Percentiles rank a stretch among this genome's conserved stretches.
Conservation (phyloP, 768 basidiomycete genomes). For the Suillus lakei region DNA sequence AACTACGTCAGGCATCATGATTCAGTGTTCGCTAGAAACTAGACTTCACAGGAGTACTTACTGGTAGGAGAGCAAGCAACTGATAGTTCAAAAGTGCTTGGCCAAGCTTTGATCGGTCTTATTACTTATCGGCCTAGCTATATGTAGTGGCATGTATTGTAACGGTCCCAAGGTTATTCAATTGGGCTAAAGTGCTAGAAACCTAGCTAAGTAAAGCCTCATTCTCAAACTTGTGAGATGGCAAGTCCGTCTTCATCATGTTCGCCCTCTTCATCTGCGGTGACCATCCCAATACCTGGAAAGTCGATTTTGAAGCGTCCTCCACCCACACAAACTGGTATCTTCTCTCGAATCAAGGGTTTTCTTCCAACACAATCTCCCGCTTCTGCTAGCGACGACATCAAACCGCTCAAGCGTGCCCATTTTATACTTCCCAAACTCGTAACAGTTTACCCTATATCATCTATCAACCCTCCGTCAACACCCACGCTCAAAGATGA, state of each 20-base stretch:
- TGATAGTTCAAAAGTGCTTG: background rate
- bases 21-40: background rate
- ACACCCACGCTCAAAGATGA: constrained; percentile 81
- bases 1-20: background rate
- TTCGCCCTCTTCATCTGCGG: constrained; percentile 79
- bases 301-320: constrained; percentile 84
- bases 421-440: constrained; percentile 91
- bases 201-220: background rate
- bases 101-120: background rate
- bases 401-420: constrained; percentile 79
- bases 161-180: background rate
- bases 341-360: constrained; percentile 75
- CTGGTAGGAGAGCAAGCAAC: too few species aligned
- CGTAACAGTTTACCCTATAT: constrained; percentile 90
- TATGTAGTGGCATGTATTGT: background rate
- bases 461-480: constrained; percentile 80
- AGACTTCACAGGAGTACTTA: background rate
- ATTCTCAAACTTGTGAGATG: constrained; percentile 15
- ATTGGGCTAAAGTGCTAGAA: background rate
- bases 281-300: constrained; percentile 78
- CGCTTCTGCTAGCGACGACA: constrained; percentile 39
- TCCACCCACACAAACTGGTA: constrained; percentile 65
- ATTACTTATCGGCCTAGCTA: background rate
- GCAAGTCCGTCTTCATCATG: constrained; percentile 50
- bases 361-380: constrained; percentile 67